Conservation (phyloP, 495 filamentous ascomycete genomes). For the Collariella sp. region DNA sequence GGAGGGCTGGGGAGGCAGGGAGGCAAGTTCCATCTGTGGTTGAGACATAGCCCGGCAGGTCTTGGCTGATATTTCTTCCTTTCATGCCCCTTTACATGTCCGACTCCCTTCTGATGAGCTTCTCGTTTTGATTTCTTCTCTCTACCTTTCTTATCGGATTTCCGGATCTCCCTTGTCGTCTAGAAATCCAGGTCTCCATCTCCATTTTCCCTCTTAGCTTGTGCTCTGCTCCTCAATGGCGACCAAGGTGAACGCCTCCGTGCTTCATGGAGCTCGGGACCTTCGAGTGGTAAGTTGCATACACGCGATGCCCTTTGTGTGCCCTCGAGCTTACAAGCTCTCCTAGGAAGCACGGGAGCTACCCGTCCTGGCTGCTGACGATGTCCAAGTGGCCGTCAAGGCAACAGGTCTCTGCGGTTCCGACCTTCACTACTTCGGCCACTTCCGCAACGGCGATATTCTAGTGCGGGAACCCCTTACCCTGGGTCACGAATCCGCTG, state of each 20-base stretch:
- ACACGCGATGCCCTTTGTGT: neutral
- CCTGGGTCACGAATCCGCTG: conserved; percentile 55
- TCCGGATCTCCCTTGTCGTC: neutral
- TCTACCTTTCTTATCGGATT: no score
- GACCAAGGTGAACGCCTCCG: conserved; percentile 47
- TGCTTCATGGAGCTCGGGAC: conserved; percentile 61
- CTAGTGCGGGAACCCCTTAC: conserved; percentile 54
- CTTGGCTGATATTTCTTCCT: neutral
- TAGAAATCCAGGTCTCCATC: neutral
- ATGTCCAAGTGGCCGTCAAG: conserved; percentile 50
- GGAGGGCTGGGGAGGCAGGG: no score
- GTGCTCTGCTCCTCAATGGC: conserved; percentile 8
- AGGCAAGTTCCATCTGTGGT: no score
- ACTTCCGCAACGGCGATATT: conserved; percentile 61
- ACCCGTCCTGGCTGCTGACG: conserved; percentile 33
- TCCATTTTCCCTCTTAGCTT: neutral
- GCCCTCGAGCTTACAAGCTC: neutral
- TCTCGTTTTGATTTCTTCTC: neutral
- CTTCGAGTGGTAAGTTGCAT: conserved; percentile 49
- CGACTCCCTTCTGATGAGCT: neutral
- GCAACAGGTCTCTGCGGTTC: conserved; percentile 60
- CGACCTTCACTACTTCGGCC: conserved; percentile 60
- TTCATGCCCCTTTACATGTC: neutral
- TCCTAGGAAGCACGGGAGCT: conserved; percentile 42
- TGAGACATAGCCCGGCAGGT: neutral